Evolutionary conservation across 139 green algal genomes (phyloP).

Genomic region (Chlorella sp.): DNA sequence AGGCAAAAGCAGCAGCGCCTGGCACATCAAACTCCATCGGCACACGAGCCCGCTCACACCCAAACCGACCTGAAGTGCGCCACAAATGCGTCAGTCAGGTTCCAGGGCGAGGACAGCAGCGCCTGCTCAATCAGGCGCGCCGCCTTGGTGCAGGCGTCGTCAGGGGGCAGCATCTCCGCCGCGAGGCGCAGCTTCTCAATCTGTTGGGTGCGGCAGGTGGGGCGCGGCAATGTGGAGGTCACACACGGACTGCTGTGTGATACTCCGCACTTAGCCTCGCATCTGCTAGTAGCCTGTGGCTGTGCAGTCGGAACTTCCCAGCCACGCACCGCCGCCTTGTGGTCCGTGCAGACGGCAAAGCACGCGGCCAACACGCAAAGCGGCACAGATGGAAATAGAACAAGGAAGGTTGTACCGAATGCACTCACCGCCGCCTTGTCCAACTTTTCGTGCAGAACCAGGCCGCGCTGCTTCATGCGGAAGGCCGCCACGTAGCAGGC

Average conservation of each 20-base stretch:
- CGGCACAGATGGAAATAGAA: neutral
- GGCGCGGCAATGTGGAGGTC: too few relatives aligned
- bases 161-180: slow-evolving; percentile 59
- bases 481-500: slow-evolving; percentile 33
- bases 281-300: too few relatives aligned
- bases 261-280: too few relatives aligned
- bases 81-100: slow-evolving; percentile 68
- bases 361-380: too few relatives aligned
- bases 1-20: too few relatives aligned
- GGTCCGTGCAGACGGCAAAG: too few relatives aligned
- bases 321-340: too few relatives aligned
- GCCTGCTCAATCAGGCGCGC: slow-evolving; percentile 36
- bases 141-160: slow-evolving; percentile 37
- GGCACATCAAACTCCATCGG: too few relatives aligned
- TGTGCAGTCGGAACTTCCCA: too few relatives aligned
- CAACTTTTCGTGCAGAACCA: slow-evolving; percentile 34
- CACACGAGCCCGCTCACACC: too few relatives aligned
- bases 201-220: slow-evolving; percentile 1
- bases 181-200: slow-evolving; percentile 54
- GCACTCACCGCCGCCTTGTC: slow-evolving; percentile 28
- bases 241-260: too few relatives aligned
- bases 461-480: slow-evolving; percentile 29
- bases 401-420: neutral
- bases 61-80: slow-evolving; percentile 43
- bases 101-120: slow-evolving; percentile 60